phyloP scores from a whole-genome alignment of 148 eudicot species.

The Fagopyrum tataricum region DNA sequence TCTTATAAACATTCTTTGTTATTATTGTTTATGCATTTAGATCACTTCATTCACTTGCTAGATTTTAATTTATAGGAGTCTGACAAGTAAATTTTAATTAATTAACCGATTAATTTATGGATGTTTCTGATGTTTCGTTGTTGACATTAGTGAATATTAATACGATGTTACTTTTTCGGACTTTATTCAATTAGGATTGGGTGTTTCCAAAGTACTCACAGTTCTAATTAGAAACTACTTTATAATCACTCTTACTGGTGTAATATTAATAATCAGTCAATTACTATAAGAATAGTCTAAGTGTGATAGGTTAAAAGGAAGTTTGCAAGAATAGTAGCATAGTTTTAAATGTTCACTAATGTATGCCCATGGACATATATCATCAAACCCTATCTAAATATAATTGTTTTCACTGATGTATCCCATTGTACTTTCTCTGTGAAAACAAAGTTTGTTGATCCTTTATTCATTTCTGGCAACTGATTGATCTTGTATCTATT shows the following conservation, averaged over 20 bases:
- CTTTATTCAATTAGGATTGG: not conserved
- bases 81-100: not conserved
- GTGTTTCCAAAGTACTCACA: not conserved
- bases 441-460: not conserved
- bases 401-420: not conserved
- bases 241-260: not conserved
- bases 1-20: not conserved
- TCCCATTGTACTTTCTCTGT: not conserved
- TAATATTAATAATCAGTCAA: not conserved
- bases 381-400: not conserved
- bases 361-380: not conserved
- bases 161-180: not conserved
- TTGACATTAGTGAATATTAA: not conserved
- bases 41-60: not conserved
- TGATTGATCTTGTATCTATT: not conserved
- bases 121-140: not conserved
- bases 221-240: not conserved
- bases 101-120: not conserved
- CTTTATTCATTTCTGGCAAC: not conserved
- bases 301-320: not conserved
- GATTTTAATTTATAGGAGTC: not conserved
- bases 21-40: not conserved
- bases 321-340: not conserved
- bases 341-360: not conserved
- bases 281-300: not conserved